These are phyloP conservation scores for Trebouxiophyceae sp. DNA, from an alignment of 163 green algal genomes.

Conservation along the genomic window DNA sequence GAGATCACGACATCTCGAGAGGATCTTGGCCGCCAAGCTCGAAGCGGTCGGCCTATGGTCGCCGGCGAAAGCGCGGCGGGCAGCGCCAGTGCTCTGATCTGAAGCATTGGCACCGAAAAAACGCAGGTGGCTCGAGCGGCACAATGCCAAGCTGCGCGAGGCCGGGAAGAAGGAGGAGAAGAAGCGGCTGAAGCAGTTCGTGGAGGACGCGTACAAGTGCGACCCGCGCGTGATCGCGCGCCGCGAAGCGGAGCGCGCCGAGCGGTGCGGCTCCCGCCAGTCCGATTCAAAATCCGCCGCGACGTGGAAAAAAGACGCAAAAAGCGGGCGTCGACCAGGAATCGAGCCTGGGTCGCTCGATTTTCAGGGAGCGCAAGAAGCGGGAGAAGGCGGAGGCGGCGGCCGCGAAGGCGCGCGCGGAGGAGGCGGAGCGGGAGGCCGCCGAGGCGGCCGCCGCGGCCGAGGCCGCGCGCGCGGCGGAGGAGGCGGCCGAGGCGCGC, in stretches of 20 bases:
- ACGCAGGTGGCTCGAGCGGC: constrained; percentile 84
- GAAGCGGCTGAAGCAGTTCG: constrained; percentile 75
- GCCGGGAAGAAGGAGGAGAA: constrained; percentile 88
- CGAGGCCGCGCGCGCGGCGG: constrained; percentile 27
- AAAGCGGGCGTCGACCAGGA: no score
- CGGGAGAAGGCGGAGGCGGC: constrained; percentile 39
- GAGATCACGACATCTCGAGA: no score
- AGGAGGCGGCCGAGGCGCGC: constrained; percentile 27
- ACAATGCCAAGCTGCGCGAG: constrained; percentile 84
- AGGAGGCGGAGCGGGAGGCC: constrained; percentile 18
- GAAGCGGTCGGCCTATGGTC: no score
- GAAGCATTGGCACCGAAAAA: no score
- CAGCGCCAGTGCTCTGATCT: no score
- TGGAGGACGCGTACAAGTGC: constrained; percentile 70
- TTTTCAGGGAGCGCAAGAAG: constrained; percentile 68
- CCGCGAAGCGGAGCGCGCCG: constrained; percentile 54
- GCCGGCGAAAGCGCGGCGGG: no score
- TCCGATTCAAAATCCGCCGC: no score
- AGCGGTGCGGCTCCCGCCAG: constrained; percentile 50
- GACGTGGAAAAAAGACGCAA: no score
- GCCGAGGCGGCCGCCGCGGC: constrained; percentile 23
- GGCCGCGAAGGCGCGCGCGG: neutral
- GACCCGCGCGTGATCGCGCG: constrained; percentile 72
- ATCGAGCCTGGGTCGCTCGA: no score
- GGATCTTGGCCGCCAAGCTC: no score